Base-by-base conservation (phyloP, 2,329 filamentous ascomycete species). In the Fonsecaea pugnacius region DNA sequence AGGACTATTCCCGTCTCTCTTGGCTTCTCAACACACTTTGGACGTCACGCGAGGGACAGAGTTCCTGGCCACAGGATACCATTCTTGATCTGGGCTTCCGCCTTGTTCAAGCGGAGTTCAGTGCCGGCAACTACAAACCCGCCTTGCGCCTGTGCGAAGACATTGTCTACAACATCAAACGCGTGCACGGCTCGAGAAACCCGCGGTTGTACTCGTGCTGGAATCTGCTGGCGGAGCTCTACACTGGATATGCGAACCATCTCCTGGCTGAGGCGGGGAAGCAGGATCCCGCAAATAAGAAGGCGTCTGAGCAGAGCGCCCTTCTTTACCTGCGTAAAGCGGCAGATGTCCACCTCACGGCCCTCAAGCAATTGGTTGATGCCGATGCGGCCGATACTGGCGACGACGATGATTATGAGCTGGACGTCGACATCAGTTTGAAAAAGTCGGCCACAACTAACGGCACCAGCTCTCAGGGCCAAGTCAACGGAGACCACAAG, bases 161-260 rank as follows among this genome's bases (percentile, higher is more conserved):
- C 70, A 84, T 85, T 62, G 80, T 80, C 43, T 85, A 85, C 76
- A 85, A 85, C 70, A 76, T 84, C 66, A 80, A 81, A 10, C 81
- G 83, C 24, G 82, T 82, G 5, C 82, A 82, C 72, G 83, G 83
- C 3, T 77, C 36, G 12, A 48, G 36, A 16, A 53, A 60, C 12
- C 50, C 58, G 6, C 58, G 36, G 1, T 32, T 60, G 33, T 60
- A 53, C 58, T 53, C 58, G 10, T 54, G 46, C 50, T 60, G 46
- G 35, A 54, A 51, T 40, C 35, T 60, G 35, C 50, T 60, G 35
- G 58, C 58, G 4, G 48, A 80, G 38, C 76, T 85, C 1, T 84
- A 82, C 75, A 60, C 58, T 2, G 36, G 58, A 7, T 54, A 53
- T 5, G 58, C 58, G 6, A 53, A 53, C 40, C 58, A 60, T 30